These are phyloP conservation scores for Penicillium dipodomyicola DNA, from an alignment of 495 filamentous ascomycete genomes.

Conservation along the genomic window DNA sequence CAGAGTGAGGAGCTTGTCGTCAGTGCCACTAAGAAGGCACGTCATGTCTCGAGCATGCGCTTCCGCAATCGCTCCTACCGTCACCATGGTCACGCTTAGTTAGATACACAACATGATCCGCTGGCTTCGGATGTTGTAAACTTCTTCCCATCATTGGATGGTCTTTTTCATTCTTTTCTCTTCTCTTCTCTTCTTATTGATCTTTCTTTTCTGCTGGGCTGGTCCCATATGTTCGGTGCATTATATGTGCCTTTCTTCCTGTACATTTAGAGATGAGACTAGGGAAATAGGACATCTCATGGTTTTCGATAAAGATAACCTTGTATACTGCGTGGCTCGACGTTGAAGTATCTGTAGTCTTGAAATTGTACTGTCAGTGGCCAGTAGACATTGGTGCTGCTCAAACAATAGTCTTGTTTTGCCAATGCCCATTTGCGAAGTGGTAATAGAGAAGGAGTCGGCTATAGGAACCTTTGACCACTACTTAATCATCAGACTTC, in stretches of 20 bases:
- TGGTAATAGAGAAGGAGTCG: neutral
- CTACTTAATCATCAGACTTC: neutral
- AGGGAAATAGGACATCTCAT: constrained; percentile 7
- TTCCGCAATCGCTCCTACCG: constrained; percentile 30
- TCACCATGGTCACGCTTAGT: constrained; percentile 29
- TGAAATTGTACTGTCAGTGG: neutral
- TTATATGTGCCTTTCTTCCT: constrained; percentile 21
- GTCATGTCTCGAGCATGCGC: constrained; percentile 34
- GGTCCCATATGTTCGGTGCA: constrained; percentile 22
- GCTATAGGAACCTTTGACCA: neutral
- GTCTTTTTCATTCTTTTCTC: neutral
- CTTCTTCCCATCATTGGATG: neutral
- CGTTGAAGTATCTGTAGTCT: neutral
- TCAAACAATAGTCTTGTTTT: neutral
- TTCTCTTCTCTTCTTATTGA: constrained; percentile 5
- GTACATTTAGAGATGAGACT: constrained; percentile 25
- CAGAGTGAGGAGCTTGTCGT: constrained; percentile 44
- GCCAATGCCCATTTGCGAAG: neutral
- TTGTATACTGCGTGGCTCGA: neutral
- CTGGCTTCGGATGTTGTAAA: constrained; percentile 21
- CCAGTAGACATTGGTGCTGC: neutral
- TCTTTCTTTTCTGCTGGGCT: constrained; percentile 10
- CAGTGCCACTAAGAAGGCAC: constrained; percentile 26
- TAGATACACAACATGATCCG: constrained; percentile 11
- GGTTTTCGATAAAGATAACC: neutral